These are phyloP conservation scores for Quercus suber DNA, from an alignment of 306 rosid species.

Conservation along the genomic window DNA sequence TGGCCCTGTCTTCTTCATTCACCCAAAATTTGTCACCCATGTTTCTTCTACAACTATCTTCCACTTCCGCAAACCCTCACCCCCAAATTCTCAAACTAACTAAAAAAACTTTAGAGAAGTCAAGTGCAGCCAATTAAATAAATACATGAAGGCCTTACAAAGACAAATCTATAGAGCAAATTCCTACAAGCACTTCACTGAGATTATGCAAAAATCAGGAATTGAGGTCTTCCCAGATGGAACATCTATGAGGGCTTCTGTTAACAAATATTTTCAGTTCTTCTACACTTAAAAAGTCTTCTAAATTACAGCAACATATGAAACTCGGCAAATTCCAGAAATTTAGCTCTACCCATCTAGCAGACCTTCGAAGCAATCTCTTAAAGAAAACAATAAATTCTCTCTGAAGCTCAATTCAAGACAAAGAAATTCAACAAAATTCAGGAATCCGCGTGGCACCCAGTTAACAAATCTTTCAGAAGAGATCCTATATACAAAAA, in stretches of 20 bases:
- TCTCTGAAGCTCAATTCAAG: background rate
- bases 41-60: constrained; percentile 23
- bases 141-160: constrained; percentile 2
- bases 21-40: constrained; percentile 70
- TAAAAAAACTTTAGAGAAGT: constrained; percentile 11
- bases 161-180: background rate
- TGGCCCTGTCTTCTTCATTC: constrained; percentile 67
- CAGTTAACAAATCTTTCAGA: constrained; percentile 4
- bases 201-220: background rate
- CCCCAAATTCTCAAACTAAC: background rate
- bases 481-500: background rate
- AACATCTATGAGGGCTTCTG: background rate
- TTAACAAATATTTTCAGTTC: background rate
- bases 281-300: background rate
- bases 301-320: background rate
- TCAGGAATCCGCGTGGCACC: background rate
- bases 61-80: background rate
- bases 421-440: background rate
- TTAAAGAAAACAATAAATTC: background rate
- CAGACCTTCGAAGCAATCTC: background rate
- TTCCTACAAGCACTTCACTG: constrained; percentile 3
- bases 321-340: background rate
- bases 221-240: background rate
- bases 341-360: background rate
- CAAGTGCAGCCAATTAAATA: constrained; percentile 10